phyloP scores from a whole-genome alignment of 1,284 basidiomycete genomes.

The Cutaneotrichosporon cutaneum region DNA sequence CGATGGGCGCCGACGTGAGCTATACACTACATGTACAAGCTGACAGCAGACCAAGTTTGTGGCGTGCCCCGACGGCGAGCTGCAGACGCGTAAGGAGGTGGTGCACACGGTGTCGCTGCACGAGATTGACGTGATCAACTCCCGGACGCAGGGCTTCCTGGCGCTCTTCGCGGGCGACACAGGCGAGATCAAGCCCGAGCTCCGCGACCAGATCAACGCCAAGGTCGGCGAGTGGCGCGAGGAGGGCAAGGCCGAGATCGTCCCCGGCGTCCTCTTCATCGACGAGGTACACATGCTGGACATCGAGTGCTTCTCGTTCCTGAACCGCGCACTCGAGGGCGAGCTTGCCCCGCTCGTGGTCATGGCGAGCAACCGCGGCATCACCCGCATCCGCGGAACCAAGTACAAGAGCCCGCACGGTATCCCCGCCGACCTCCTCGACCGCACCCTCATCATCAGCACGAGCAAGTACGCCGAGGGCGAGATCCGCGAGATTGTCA shows the following conservation, averaged over 20 bases:
- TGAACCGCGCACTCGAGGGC: slow-evolving; percentile 92
- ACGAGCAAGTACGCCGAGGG: slow-evolving; percentile 83
- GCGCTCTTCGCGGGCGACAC: slow-evolving; percentile 80
- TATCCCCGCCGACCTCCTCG: slow-evolving; percentile 88
- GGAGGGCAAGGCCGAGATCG: slow-evolving; percentile 97
- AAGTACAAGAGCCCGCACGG: slow-evolving; percentile 93
- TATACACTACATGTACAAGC: not conserved
- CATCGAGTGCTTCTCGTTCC: slow-evolving; percentile 98
- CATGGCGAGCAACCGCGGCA: slow-evolving; percentile 96
- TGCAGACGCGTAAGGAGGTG: slow-evolving; percentile 95
- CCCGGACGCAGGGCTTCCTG: slow-evolving; percentile 82
- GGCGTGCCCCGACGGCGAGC: slow-evolving; percentile 95
- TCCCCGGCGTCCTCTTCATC: slow-evolving; percentile 91
- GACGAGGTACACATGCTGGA: slow-evolving; percentile 99
- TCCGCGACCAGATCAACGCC: slow-evolving; percentile 93
- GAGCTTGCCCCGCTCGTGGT: slow-evolving; percentile 93
- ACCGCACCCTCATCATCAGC: slow-evolving; percentile 91
- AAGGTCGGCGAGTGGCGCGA: slow-evolving; percentile 98
- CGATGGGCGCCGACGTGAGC: slow-evolving; percentile 94
- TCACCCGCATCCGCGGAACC: slow-evolving; percentile 91
- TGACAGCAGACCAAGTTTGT: slow-evolving; percentile 83
- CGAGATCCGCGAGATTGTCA: slow-evolving; percentile 87
- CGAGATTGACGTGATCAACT: slow-evolving; percentile 99
- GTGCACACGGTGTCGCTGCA: slow-evolving; percentile 96
- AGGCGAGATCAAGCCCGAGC: slow-evolving; percentile 96